Conservation (phyloP, 805 yeast genomes). For the Ogataea pini region DNA sequence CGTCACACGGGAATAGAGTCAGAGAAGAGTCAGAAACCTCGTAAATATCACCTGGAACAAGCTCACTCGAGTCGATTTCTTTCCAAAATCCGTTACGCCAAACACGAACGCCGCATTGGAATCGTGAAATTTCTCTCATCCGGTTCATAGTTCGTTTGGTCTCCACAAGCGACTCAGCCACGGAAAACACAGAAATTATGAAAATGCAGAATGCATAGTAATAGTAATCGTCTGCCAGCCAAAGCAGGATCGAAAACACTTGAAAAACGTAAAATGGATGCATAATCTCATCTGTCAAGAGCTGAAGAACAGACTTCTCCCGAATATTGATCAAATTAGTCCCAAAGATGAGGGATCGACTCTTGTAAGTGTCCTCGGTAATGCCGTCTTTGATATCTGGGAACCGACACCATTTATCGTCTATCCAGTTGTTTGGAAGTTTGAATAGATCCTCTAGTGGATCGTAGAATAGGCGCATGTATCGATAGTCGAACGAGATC, state of each 20-base stretch:
- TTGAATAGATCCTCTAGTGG: constrained; percentile 86
- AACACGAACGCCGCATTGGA: constrained; percentile 81
- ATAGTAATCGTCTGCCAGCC: constrained; percentile 91
- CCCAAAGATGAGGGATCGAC: constrained; percentile 75
- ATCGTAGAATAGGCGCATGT: constrained; percentile 76
- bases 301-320: constrained; percentile 63
- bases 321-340: constrained; percentile 71
- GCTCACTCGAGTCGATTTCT: constrained; percentile 67
- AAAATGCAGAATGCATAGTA: constrained; percentile 94
- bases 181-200: constrained; percentile 78
- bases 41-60: constrained; percentile 95
- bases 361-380: constrained; percentile 64
- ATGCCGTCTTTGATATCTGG: constrained; percentile 65
- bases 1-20: constrained; percentile 80
- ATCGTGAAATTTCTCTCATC: constrained; percentile 69
- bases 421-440: constrained; percentile 86
- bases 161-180: constrained; percentile 79
- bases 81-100: constrained; percentile 94
- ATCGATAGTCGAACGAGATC: constrained; percentile 76
- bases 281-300: constrained; percentile 81
- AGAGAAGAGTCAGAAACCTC: constrained; percentile 88
- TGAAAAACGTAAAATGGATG: constrained; percentile 97
- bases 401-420: constrained; percentile 68
- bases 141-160: constrained; percentile 75
- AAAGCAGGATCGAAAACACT: constrained; percentile 83